A percentile compares a stretch with the other conserved stretches of the same genome.
Evolutionary conservation across 768 basidiomycete species (phyloP).

Genomic region (Collybia sp.): DNA sequence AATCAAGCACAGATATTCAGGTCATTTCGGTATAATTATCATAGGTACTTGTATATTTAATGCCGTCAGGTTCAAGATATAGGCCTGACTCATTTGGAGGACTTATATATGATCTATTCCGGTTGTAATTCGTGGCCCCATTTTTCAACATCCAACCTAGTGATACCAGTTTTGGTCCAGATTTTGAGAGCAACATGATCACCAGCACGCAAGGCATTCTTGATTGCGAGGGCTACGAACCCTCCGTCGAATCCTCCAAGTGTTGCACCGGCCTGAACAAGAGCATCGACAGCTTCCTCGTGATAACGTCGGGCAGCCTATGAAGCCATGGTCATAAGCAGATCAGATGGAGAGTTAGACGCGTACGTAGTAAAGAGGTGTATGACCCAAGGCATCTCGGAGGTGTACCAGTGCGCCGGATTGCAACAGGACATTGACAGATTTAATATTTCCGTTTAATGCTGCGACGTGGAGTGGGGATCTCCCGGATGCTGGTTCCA

Average conservation of each 20-base stretch:
- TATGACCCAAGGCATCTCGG: constrained; percentile 77
- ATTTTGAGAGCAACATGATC: constrained; percentile 41
- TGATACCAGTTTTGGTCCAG: constrained; percentile 55
- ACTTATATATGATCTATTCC: constrained; percentile 10
- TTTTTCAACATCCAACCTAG: constrained; percentile 11
- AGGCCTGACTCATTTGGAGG: constrained; percentile 5
- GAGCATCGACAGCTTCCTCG: constrained; percentile 50
- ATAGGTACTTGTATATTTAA: too few relatives aligned
- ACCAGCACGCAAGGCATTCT: constrained; percentile 27
- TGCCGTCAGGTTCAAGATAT: too few relatives aligned
- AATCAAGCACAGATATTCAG: too few relatives aligned
- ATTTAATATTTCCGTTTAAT: constrained; percentile 51
- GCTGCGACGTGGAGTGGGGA: constrained; percentile 80
- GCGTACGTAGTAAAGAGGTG: constrained; percentile 77
- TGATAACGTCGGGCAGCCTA: constrained; percentile 77
- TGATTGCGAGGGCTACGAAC: constrained; percentile 47
- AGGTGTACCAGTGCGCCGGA: constrained; percentile 81
- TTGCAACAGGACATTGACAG: constrained; percentile 49
- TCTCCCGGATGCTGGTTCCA: constrained; percentile 66
- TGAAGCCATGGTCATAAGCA: not conserved
- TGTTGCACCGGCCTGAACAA: constrained; percentile 71
- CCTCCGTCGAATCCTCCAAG: constrained; percentile 64
- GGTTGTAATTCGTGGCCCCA: too few relatives aligned
- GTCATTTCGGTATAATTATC: too few relatives aligned
- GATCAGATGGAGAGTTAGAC: constrained; percentile 1